Evolutionary conservation across 2,329 filamentous ascomycete species (phyloP).

Genomic region (Seiridium cupressi): DNA sequence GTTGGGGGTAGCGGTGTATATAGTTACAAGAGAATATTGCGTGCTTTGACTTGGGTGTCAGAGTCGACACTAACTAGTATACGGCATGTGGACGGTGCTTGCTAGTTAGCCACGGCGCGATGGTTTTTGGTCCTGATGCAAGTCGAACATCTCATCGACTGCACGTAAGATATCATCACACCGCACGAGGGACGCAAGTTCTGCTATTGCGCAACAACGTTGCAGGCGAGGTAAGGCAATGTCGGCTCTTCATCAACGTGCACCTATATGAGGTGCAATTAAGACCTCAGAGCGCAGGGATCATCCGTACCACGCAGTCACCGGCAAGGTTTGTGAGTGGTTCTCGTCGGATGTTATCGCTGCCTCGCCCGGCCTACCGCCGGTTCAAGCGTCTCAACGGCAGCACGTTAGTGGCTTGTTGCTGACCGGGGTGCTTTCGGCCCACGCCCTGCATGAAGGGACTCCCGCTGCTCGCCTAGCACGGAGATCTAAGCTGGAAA

Average conservation of each 20-base stretch:
- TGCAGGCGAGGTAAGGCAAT: constrained; percentile 5
- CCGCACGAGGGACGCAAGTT: too few relatives aligned
- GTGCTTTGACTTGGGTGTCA: too few relatives aligned
- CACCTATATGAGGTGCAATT: background rate
- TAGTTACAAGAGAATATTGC: too few relatives aligned
- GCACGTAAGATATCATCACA: too few relatives aligned
- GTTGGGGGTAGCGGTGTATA: too few relatives aligned
- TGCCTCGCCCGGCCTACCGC: constrained; percentile 5
- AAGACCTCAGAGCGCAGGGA: background rate
- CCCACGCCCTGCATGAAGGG: background rate
- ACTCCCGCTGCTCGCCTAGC: background rate
- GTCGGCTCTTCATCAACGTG: constrained; percentile 4
- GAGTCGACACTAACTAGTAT: too few relatives aligned
- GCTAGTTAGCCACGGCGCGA: too few relatives aligned
- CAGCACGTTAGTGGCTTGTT: background rate
- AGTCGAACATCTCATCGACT: too few relatives aligned
- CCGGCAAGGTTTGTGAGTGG: background rate
- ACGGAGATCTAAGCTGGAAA: background rate
- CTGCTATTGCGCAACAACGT: background rate
- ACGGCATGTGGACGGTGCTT: too few relatives aligned
- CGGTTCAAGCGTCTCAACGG: constrained; percentile 1
- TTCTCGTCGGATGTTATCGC: constrained; percentile 6
- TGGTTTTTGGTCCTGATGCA: too few relatives aligned
- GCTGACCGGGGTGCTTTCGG: background rate
- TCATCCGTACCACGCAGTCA: background rate